phyloP scores from a whole-genome alignment of 2,329 filamentous ascomycete species.

The Penicillium brevicompactum region DNA sequence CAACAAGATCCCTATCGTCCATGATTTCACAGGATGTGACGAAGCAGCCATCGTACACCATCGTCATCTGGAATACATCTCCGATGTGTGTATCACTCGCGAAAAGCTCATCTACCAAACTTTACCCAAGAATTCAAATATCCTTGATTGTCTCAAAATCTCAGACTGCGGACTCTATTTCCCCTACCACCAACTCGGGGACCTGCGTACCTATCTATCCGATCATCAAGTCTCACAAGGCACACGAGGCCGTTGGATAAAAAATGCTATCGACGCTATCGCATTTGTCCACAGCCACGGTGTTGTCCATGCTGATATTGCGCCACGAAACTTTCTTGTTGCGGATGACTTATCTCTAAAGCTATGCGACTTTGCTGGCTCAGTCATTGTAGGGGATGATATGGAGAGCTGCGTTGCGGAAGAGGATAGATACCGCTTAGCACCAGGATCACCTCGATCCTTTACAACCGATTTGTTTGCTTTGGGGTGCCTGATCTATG shows the following conservation, averaged over 20 bases:
- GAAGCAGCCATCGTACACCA: not conserved
- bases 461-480: not conserved
- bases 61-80: not conserved
- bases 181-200: conserved; percentile 3
- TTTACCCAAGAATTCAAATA: conserved; percentile 5
- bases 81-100: not conserved
- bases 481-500: not conserved
- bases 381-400: not conserved
- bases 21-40: not conserved
- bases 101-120: conserved; percentile 6
- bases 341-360: conserved; percentile 22
- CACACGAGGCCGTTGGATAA: conserved; percentile 10
- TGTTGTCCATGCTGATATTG: conserved; percentile 21
- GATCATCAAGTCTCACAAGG: not conserved
- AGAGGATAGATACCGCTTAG: not conserved
- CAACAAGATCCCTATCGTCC: not conserved
- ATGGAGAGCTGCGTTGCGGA: not conserved
- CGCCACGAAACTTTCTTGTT: conserved; percentile 23
- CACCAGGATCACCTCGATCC: not conserved
- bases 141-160: conserved; percentile 4
- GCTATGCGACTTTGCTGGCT: conserved; percentile 25
- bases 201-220: conserved; percentile 2
- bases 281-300: conserved; percentile 8
- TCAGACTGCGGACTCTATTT: not conserved
- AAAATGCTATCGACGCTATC: conserved; percentile 15